Conservation (phyloP, 2,329 filamentous ascomycete genomes). For the Albophoma yamanashiensis region DNA sequence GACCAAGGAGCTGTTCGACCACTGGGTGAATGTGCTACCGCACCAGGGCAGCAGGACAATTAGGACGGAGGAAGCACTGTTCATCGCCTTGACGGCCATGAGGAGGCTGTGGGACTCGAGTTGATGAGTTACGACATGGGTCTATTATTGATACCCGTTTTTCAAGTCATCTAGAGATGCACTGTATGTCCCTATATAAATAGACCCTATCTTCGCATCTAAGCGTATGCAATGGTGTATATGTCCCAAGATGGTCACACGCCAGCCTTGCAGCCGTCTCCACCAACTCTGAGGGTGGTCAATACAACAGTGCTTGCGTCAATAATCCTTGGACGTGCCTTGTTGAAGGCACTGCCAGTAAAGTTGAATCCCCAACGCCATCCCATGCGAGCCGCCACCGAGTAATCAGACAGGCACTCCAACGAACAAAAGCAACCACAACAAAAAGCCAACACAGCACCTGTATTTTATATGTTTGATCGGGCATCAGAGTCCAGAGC, state of each 20-base stretch:
- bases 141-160: conserved; percentile 3
- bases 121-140: neutral
- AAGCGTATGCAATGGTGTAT: neutral
- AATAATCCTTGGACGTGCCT: conserved; percentile 1
- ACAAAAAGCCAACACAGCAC: neutral
- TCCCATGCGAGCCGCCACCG: conserved; percentile 2
- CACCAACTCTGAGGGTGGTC: no score
- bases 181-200: neutral
- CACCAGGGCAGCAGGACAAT: conserved; percentile 76
- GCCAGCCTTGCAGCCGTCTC: neutral
- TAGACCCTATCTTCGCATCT: neutral
- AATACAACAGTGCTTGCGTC: neutral
- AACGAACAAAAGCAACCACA: neutral
- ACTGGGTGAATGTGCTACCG: conserved; percentile 73
- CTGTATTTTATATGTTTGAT: conserved; percentile 9
- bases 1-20: conserved; percentile 65
- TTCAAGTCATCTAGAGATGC: neutral
- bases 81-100: conserved; percentile 62
- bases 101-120: conserved; percentile 41
- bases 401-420: neutral
- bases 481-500: conserved; percentile 22
- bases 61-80: conserved; percentile 73
- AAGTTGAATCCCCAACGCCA: conserved; percentile 15
- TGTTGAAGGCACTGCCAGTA: conserved; percentile 18
- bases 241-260: neutral